Percentiles rank a stretch among this genome's conserved stretches.
Conservation (phyloP, 176 grass and related monocot species). For the Oryza longistaminata region DNA sequence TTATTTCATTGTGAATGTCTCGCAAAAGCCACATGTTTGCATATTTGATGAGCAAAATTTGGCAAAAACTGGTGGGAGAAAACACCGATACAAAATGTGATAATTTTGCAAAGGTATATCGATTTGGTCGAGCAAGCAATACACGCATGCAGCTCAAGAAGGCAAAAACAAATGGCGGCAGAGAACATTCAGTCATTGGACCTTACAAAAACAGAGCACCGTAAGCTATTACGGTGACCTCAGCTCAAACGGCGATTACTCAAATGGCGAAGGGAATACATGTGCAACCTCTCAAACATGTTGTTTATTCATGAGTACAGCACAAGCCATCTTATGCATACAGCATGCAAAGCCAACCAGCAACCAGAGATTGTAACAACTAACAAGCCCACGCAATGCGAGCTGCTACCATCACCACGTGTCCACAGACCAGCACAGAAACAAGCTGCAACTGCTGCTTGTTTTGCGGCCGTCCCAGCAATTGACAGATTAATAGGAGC, state of each 20-base stretch:
- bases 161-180: background rate
- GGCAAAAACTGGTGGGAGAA: no score
- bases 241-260: slow-evolving; percentile 14
- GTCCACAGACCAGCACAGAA: background rate
- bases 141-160: no score
- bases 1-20: background rate
- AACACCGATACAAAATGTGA: no score
- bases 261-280: background rate
- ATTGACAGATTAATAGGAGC: background rate
- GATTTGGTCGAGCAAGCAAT: background rate
- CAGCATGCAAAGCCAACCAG: background rate
- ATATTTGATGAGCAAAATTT: background rate
- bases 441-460: background rate
- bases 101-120: no score
- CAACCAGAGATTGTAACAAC: background rate
- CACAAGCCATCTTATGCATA: background rate
- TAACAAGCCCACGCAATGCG: background rate
- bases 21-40: background rate
- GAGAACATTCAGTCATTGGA: slow-evolving; percentile 49
- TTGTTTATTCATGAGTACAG: background rate
- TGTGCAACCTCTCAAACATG: background rate
- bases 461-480: background rate
- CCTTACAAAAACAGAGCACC: slow-evolving; percentile 10
- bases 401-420: background rate
- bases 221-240: background rate